Conservation (phyloP, 2,329 filamentous ascomycete genomes). For the Zymoseptoria brevis region DNA sequence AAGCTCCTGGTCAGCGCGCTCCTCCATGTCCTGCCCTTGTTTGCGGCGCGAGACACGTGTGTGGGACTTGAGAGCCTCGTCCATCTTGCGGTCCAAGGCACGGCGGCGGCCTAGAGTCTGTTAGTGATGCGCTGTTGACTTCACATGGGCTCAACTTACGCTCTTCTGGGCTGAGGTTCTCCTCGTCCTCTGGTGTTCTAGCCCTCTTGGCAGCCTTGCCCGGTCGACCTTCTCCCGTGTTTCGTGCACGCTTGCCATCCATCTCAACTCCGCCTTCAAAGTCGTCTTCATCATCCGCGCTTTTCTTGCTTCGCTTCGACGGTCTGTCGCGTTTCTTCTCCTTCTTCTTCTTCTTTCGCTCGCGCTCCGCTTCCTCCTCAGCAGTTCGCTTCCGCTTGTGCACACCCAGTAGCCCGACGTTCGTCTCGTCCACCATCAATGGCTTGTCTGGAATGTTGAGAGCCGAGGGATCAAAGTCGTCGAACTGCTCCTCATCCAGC, state of each 20-base stretch:
- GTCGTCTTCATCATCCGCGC: slow-evolving; percentile 16
- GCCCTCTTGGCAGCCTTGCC: slow-evolving; percentile 34
- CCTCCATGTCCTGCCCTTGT: slow-evolving; percentile 86
- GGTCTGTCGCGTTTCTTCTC: slow-evolving; percentile 21
- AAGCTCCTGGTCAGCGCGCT: slow-evolving; percentile 83
- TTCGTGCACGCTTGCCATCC: slow-evolving; percentile 47
- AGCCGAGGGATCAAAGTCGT: slow-evolving; percentile 55
- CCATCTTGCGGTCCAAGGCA: slow-evolving; percentile 79
- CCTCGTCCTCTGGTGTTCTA: slow-evolving; percentile 61
- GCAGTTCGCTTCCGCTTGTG: slow-evolving; percentile 60
- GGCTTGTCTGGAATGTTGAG: slow-evolving; percentile 55
- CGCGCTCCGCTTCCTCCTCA: slow-evolving; percentile 51
- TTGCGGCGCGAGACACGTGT: slow-evolving; percentile 63
- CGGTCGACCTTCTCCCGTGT: slow-evolving; percentile 44
- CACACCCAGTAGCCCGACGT: slow-evolving; percentile 52
- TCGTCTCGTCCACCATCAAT: slow-evolving; percentile 53
- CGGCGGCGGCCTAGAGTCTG: slow-evolving; percentile 54
- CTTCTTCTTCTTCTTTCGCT: slow-evolving; percentile 37
- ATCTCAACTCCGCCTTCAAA: slow-evolving; percentile 40
- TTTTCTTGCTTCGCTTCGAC: slow-evolving; percentile 23
- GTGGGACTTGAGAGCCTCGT: slow-evolving; percentile 78
- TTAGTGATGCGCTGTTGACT: slow-evolving; percentile 11
- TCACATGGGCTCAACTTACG: slow-evolving; percentile 43
- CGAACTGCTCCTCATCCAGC: slow-evolving; percentile 57
- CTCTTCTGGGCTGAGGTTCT: slow-evolving; percentile 75